These are phyloP conservation scores for Metschnikowia drakensbergensis DNA, from an alignment of 805 yeast genomes.

Conservation along the genomic window DNA sequence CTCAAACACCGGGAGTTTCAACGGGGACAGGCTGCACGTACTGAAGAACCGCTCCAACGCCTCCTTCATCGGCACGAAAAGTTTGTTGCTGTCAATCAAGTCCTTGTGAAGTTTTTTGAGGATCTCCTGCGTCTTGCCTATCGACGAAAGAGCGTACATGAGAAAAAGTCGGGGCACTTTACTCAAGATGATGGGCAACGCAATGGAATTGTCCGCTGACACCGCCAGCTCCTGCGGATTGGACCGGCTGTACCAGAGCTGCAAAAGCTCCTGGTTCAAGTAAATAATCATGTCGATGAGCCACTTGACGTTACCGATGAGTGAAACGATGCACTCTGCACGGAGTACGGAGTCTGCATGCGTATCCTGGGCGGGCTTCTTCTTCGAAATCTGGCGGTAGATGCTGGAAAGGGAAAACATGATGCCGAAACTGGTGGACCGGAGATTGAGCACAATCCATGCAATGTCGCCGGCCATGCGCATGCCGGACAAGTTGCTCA, in stretches of 20 bases:
- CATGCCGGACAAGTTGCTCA: constrained; percentile 44
- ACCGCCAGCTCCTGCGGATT: constrained; percentile 20
- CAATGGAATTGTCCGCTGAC: constrained; percentile 38
- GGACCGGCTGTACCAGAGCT: constrained; percentile 32
- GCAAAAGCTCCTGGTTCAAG: constrained; percentile 67
- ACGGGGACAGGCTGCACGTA: constrained; percentile 48
- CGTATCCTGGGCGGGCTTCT: constrained; percentile 49
- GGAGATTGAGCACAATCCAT: constrained; percentile 60
- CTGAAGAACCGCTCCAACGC: constrained; percentile 49
- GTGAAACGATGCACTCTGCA: constrained; percentile 56
- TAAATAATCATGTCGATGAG: constrained; percentile 71
- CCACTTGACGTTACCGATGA: constrained; percentile 84
- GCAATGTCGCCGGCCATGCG: constrained; percentile 49
- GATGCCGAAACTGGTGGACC: constrained; percentile 67
- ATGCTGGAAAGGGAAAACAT: constrained; percentile 59
- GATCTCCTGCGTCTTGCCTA: constrained; percentile 57
- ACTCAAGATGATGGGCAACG: constrained; percentile 56
- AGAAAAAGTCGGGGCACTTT: constrained; percentile 68
- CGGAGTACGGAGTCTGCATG: constrained; percentile 52
- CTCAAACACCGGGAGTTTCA: constrained; percentile 55
- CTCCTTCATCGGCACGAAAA: constrained; percentile 49
- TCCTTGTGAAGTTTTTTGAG: constrained; percentile 55
- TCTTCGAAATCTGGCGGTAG: constrained; percentile 62
- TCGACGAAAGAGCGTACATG: constrained; percentile 62
- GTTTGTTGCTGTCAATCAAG: constrained; percentile 36